Evolutionary conservation across 2,329 filamentous ascomycete species (phyloP).

Genomic region (Phaeosphaeriaceae sp.): DNA sequence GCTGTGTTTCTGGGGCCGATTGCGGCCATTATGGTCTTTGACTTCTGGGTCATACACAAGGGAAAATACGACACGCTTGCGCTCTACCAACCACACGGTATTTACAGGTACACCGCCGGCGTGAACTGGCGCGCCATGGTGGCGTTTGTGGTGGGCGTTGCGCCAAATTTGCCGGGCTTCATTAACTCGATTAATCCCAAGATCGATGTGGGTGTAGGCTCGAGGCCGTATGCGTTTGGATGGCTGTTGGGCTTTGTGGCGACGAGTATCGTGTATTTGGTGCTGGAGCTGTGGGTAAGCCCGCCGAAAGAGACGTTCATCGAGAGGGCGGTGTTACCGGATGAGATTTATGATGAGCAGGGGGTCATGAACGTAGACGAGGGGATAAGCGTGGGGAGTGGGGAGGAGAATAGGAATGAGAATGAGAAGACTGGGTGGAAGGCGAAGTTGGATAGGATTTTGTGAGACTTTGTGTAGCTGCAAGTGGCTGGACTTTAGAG

Average conservation of each 20-base stretch:
- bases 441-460: conserved; percentile 38
- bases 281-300: conserved; percentile 54
- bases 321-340: conserved; percentile 45
- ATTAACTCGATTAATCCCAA: conserved; percentile 51
- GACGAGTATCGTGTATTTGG: conserved; percentile 64
- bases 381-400: conserved; percentile 32
- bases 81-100: conserved; percentile 58
- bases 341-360: conserved; percentile 46
- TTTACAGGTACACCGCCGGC: conserved; percentile 61
- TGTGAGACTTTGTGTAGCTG: conserved; percentile 20
- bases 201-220: conserved; percentile 56
- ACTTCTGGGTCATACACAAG: conserved; percentile 65
- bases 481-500: too few species aligned
- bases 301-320: conserved; percentile 61
- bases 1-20: conserved; percentile 71
- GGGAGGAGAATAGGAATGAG: conserved; percentile 26
- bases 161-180: conserved; percentile 65
- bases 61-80: conserved; percentile 59
- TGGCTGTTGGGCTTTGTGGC: conserved; percentile 69
- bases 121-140: conserved; percentile 67
- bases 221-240: conserved; percentile 68
- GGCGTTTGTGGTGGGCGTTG: conserved; percentile 64
- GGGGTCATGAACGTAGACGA: conserved; percentile 33
- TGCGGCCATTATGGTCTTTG: conserved; percentile 65
- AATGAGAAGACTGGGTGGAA: conserved; percentile 45